Evolutionary conservation across 164 flowering plant species (phyloP).

Genomic region (Pachysandra terminalis): DNA sequence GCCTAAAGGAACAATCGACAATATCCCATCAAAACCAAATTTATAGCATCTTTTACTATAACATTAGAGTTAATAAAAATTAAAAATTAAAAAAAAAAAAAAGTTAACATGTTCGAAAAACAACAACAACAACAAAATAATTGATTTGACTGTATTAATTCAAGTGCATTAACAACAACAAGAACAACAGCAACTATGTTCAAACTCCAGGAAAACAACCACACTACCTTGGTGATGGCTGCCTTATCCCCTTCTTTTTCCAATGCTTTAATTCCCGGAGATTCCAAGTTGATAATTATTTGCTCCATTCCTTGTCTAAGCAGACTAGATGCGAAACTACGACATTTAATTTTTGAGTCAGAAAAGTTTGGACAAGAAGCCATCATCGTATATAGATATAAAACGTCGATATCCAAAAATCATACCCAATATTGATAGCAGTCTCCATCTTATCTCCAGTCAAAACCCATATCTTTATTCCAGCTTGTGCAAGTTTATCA

Average conservation of each 20-base stretch:
- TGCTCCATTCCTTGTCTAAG: constrained; percentile 95
- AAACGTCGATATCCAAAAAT: constrained; percentile 8
- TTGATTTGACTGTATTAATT: too few species aligned
- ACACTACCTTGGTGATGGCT: constrained; percentile 62
- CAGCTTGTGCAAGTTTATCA: constrained; percentile 95
- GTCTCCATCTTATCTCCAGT: constrained; percentile 99
- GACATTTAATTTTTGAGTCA: constrained; percentile 21
- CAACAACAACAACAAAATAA: too few species aligned
- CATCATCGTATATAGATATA: not conserved
- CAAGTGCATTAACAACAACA: not conserved
- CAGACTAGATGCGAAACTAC: constrained; percentile 90
- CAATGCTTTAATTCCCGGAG: constrained; percentile 53
- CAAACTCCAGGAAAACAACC: too few species aligned
- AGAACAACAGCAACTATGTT: not conserved
- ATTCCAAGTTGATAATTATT: constrained; percentile 66
- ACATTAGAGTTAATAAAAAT: not conserved
- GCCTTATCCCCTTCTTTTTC: constrained; percentile 66
- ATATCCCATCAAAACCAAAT: constrained; percentile 10
- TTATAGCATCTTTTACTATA: not conserved
- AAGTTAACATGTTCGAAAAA: not conserved
- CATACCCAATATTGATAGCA: constrained; percentile 96
- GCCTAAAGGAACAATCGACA: constrained; percentile 45
- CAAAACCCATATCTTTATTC: constrained; percentile 95
- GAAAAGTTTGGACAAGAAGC: constrained; percentile 10
- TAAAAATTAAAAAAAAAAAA: too few species aligned